Base-by-base conservation (phyloP, 192 early-diverging fungal genomes). In the Coemansia sp. region DNA sequence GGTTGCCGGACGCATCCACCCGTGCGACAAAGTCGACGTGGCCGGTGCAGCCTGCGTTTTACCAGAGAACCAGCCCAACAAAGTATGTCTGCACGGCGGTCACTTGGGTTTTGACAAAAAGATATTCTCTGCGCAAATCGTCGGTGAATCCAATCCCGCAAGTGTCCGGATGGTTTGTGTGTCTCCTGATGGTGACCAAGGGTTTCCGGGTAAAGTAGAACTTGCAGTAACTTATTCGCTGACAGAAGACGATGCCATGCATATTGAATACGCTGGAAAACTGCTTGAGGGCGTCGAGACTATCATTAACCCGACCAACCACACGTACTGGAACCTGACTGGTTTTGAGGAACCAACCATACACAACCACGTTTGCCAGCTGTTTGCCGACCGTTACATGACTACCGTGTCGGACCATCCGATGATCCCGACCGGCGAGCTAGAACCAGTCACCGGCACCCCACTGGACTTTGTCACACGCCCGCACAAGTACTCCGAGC, bases 281-380 rank as follows among this genome's bases (percentile, higher is more conserved):
- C 71, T 84, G 11, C 7, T 51, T 8, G 78, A 83, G 12, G 71
- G 86, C 7, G 58, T 71, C 4, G 72, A 73, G 58, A 92, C 89
- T 0, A 72, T 91, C 42, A 71, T 91, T 11, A 93, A 91, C 50
- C 72, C 95, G 11, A 94, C 95, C 11, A 92, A 90, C 75, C 95
- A 97, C 68, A 77, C 90, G 17, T 97, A 95, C 77, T 96, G 94
- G 76, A 94, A 94, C 69, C 76, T 97, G 33, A 85, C 91, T 38
- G 94, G 95, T 18, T 80, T 88, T 33, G 79, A 68, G 8, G 72
- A 75, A 10, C 71, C 73, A 11, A 82, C 81, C 7, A 72, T 88
- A 22, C 68, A 81, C 11, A 83, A 85, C 52, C 83, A 86, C 48
- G 80, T 89, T 51, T 80, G 87, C 33, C 38, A 82, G 16, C 77